These are phyloP conservation scores for Dothistroma septosporum DNA, from an alignment of 2,329 filamentous ascomycete genomes.

Conservation along the genomic window DNA sequence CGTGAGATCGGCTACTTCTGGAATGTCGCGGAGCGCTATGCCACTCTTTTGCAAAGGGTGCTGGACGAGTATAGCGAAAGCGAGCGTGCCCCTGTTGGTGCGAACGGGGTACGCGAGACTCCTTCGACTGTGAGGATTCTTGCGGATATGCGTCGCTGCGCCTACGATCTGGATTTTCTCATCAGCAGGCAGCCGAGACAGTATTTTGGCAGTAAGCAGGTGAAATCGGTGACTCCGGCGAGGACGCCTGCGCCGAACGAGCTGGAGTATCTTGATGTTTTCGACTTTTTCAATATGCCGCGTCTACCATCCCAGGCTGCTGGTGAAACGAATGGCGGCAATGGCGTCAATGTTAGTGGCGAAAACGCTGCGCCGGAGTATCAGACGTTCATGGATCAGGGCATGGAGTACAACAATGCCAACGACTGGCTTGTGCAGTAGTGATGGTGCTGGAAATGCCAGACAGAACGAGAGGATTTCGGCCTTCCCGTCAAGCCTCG, in stretches of 20 bases:
- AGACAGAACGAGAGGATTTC: no score
- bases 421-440: conserved; percentile 23
- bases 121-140: conserved; percentile 82
- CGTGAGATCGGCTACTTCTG: conserved; percentile 77
- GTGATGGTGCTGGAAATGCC: neutral
- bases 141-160: conserved; percentile 85
- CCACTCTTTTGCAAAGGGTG: conserved; percentile 71
- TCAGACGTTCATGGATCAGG: conserved; percentile 25
- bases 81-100: conserved; percentile 54
- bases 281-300: conserved; percentile 92
- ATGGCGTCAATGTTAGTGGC: conserved; percentile 25
- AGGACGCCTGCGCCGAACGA: conserved; percentile 67
- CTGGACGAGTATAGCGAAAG: conserved; percentile 81
- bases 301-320: conserved; percentile 53
- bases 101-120: conserved; percentile 67
- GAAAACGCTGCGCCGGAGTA: conserved; percentile 24
- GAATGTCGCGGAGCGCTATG: conserved; percentile 81
- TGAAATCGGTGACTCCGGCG: conserved; percentile 33
- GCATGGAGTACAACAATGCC: conserved; percentile 18
- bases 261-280: conserved; percentile 85
- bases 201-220: conserved; percentile 31
- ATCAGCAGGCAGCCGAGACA: conserved; percentile 73
- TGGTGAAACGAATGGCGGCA: conserved; percentile 26
- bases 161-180: conserved; percentile 83
- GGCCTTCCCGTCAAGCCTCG: no score